Evolutionary conservation across 441 rosid species (phyloP).

Genomic region (Raphanus hybrid): DNA sequence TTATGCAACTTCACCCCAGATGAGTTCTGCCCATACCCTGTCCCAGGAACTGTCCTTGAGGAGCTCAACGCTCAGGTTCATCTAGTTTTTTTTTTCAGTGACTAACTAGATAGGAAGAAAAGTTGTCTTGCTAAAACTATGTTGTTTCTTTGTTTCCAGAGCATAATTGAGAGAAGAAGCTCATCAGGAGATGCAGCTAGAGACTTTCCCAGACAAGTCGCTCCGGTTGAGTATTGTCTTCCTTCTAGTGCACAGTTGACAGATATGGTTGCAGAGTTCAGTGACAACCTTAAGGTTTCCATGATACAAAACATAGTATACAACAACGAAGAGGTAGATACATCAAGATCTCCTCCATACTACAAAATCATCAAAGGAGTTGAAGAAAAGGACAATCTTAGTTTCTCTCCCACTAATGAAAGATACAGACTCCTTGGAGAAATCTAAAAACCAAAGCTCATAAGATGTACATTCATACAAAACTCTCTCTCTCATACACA

Average conservation of each 20-base stretch:
- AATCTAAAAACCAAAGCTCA: background rate
- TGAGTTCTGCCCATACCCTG: conserved; percentile 88
- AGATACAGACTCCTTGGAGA: conserved; percentile 43
- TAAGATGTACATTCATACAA: conserved; percentile 28
- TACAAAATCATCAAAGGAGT: conserved; percentile 49
- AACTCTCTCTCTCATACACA: background rate
- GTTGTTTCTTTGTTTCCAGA: conserved; percentile 48
- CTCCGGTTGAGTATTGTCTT: conserved; percentile 58
- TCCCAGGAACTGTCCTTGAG: conserved; percentile 85
- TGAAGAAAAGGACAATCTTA: conserved; percentile 27
- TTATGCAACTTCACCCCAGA: conserved; percentile 96
- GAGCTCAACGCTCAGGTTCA: conserved; percentile 82
- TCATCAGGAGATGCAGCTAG: conserved; percentile 53
- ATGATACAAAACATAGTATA: conserved; percentile 71
- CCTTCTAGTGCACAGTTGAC: conserved; percentile 62
- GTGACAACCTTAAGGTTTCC: conserved; percentile 49
- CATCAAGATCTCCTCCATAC: conserved; percentile 57
- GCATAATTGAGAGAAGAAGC: conserved; percentile 60
- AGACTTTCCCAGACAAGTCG: conserved; percentile 77
- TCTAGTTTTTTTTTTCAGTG: conserved; percentile 10
- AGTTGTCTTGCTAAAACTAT: conserved; percentile 2
- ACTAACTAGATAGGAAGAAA: conserved; percentile 5
- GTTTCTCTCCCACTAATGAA: conserved; percentile 24
- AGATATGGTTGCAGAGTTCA: conserved; percentile 69
- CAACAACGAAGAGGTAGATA: conserved; percentile 58